A percentile compares a stretch with the other conserved stretches of the same genome.
These are phyloP conservation scores for Verticillium nubilum DNA, from an alignment of 2,329 filamentous ascomycete species.

Conservation along the genomic window DNA sequence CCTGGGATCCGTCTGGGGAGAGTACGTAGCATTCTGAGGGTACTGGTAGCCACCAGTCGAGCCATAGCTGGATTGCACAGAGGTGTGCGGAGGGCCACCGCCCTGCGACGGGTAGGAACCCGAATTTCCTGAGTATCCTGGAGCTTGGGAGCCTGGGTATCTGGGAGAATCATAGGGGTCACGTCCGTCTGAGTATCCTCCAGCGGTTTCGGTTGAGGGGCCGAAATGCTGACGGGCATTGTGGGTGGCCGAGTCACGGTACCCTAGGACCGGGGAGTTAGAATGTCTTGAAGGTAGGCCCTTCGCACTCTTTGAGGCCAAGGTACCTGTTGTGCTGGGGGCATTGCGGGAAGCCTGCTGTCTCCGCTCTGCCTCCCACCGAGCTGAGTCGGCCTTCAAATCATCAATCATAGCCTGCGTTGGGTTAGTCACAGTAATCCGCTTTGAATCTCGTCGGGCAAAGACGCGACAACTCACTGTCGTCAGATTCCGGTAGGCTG, in stretches of 20 bases:
- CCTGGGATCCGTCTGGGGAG: slow-evolving; percentile 10
- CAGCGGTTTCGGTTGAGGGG: slow-evolving; percentile 27
- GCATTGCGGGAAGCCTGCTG: slow-evolving; percentile 47
- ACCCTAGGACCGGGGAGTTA: slow-evolving; percentile 56
- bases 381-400: slow-evolving; percentile 55
- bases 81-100: slow-evolving; percentile 4
- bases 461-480: slow-evolving; percentile 50
- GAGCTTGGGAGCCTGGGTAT: slow-evolving; percentile 45
- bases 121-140: slow-evolving; percentile 42
- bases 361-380: slow-evolving; percentile 56
- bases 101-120: slow-evolving; percentile 21
- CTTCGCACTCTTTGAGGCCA: slow-evolving; percentile 43
- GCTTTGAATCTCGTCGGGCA: slow-evolving; percentile 7
- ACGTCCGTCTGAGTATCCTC: slow-evolving; percentile 28
- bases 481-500: slow-evolving; percentile 72
- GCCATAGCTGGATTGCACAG: slow-evolving; percentile 18
- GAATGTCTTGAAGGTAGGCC: slow-evolving; percentile 45
- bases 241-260: slow-evolving; percentile 49
- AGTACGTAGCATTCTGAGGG: slow-evolving; percentile 8
- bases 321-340: slow-evolving; percentile 47
- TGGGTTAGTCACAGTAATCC: slow-evolving; percentile 11
- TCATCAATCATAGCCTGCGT: slow-evolving; percentile 59
- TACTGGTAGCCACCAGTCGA: slow-evolving; percentile 14
- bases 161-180: slow-evolving; percentile 37
- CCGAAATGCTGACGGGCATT: slow-evolving; percentile 40